A percentile compares a stretch with the other conserved stretches of the same genome.
These are phyloP conservation scores for Pseudisothecium myosuroides DNA, from an alignment of 225 moss, liverwort and hornwort species.

Conservation along the genomic window DNA sequence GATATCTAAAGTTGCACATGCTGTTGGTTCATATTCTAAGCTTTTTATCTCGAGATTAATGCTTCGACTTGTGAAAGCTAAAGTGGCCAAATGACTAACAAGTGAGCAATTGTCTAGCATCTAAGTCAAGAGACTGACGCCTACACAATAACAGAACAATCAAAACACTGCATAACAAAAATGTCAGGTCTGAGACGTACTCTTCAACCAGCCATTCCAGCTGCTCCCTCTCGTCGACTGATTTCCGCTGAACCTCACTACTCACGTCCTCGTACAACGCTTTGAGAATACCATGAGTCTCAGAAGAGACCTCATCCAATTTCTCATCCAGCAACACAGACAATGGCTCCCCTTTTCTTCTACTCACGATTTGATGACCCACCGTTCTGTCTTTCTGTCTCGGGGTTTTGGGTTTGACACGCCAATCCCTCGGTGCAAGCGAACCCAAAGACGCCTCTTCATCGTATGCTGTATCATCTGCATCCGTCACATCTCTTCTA, in stretches of 20 bases:
- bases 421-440: slow-evolving; percentile 11
- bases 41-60: background rate
- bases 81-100: background rate
- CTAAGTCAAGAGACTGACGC: background rate
- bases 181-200: slow-evolving; percentile 20
- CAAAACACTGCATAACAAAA: background rate
- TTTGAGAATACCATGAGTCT: background rate
- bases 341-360: slow-evolving; percentile 59
- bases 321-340: slow-evolving; percentile 19
- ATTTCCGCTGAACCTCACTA: slow-evolving; percentile 7
- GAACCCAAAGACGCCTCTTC: background rate
- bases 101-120: background rate
- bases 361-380: slow-evolving; percentile 25
- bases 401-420: slow-evolving; percentile 15
- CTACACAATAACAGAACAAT: background rate
- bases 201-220: slow-evolving; percentile 81
- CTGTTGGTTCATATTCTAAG: background rate
- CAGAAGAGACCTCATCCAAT: background rate
- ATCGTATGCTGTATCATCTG: background rate
- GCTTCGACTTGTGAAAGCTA: background rate
- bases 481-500: background rate
- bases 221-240: slow-evolving; percentile 66
- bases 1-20: background rate
- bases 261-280: slow-evolving; percentile 33
- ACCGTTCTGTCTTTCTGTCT: slow-evolving; percentile 8